These are phyloP conservation scores for Calophaca sinica DNA, from an alignment of 306 rosid species.

Conservation along the genomic window DNA sequence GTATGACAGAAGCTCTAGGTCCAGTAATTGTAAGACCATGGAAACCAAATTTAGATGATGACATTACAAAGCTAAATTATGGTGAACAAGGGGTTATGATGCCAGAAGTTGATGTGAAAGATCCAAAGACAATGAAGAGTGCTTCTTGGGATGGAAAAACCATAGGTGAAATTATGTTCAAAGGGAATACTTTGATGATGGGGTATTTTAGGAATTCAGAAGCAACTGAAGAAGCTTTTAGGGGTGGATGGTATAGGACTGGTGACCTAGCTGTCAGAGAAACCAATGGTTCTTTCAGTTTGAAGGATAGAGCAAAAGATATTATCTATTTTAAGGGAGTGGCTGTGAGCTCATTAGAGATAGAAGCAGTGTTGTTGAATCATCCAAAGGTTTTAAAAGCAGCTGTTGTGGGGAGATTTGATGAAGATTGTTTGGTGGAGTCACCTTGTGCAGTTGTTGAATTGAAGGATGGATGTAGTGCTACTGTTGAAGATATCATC, in stretches of 20 bases:
- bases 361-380: conserved; percentile 74
- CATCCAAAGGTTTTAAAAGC: conserved; percentile 73
- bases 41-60: conserved; percentile 47
- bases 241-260: conserved; percentile 80
- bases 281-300: conserved; percentile 57
- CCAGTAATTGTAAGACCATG: conserved; percentile 66
- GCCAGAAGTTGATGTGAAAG: conserved; percentile 75
- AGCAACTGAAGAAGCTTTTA: conserved; percentile 59
- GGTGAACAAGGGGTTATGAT: conserved; percentile 46
- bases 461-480: conserved; percentile 60
- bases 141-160: conserved; percentile 70
- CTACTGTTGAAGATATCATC: conserved; percentile 56
- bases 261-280: conserved; percentile 72
- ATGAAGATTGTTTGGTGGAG: conserved; percentile 48
- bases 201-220: conserved; percentile 66
- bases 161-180: conserved; percentile 81
- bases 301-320: conserved; percentile 83
- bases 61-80: conserved; percentile 40
- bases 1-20: conserved; percentile 90
- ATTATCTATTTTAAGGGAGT: conserved; percentile 51
- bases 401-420: conserved; percentile 73
- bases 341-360: conserved; percentile 69
- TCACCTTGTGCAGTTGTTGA: conserved; percentile 65
- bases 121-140: conserved; percentile 64
- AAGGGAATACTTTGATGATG: conserved; percentile 69